Conservation (phyloP, 192 early-diverging fungal species). For the Dissophora globulifera region DNA sequence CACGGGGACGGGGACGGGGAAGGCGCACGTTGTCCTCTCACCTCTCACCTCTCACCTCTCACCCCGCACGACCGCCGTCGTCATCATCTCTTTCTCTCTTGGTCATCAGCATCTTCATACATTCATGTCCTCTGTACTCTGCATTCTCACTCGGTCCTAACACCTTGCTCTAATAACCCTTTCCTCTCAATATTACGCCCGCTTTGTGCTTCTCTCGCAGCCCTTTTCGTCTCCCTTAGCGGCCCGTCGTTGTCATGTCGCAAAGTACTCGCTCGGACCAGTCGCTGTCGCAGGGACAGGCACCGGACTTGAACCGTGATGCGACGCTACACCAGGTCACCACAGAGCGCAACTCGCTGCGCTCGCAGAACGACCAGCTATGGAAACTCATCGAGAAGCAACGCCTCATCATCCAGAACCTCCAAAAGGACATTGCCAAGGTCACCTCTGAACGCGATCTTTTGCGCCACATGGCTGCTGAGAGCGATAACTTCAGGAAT, state of each 20-base stretch:
- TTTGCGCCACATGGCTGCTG: constrained; percentile 35
- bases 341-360: constrained; percentile 75
- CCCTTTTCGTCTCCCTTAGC: neutral
- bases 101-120: too few species aligned
- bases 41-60: too few species aligned
- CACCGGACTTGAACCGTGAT: constrained; percentile 3
- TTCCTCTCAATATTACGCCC: too few species aligned
- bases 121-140: too few species aligned
- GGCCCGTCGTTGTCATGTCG: constrained; percentile 14
- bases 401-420: constrained; percentile 84
- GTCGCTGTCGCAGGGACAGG: constrained; percentile 34
- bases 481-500: constrained; percentile 17
- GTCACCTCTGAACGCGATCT: constrained; percentile 56
- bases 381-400: constrained; percentile 95
- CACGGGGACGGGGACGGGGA: too few species aligned
- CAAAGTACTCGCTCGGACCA: constrained; percentile 40
- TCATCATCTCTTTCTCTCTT: too few species aligned
- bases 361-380: constrained; percentile 85
- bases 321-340: constrained; percentile 53
- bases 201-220: neutral
- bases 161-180: too few species aligned
- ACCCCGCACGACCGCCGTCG: too few species aligned
- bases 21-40: too few species aligned
- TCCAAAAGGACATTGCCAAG: constrained; percentile 72
- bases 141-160: too few species aligned